Percentiles rank a stretch among this genome's conserved stretches.
phyloP scores from a whole-genome alignment of 2,329 filamentous ascomycete species.

The Bipolaris cookei region DNA sequence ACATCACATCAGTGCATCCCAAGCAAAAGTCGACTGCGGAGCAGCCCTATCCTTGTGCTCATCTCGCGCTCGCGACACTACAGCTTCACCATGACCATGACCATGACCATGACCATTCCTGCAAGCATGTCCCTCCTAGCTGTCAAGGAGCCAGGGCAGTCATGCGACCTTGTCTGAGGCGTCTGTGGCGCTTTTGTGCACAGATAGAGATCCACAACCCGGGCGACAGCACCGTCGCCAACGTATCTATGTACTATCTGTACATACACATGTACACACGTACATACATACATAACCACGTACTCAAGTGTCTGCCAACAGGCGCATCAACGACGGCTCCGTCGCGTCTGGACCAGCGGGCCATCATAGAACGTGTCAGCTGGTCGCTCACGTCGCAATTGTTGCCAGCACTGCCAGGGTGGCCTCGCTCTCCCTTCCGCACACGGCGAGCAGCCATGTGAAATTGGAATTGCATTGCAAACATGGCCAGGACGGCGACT shows the following conservation, averaged over 20 bases:
- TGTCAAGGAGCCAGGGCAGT: slow-evolving; percentile 39
- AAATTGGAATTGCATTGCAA: slow-evolving; percentile 4
- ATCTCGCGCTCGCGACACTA: slow-evolving; percentile 34
- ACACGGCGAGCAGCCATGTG: slow-evolving; percentile 2
- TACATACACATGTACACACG: not conserved
- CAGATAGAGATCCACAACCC: slow-evolving; percentile 32
- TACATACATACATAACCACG: too few species aligned
- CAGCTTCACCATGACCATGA: slow-evolving; percentile 36
- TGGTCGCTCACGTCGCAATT: too few species aligned
- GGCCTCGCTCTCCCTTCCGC: not conserved
- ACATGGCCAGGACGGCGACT: slow-evolving; percentile 12
- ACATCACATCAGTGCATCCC: slow-evolving; percentile 40
- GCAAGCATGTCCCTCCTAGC: slow-evolving; percentile 36
- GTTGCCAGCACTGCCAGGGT: not conserved
- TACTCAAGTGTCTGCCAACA: too few species aligned
- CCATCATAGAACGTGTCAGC: too few species aligned
- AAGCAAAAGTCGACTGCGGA: slow-evolving; percentile 31
- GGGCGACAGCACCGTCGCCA: slow-evolving; percentile 18
- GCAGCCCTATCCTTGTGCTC: slow-evolving; percentile 43
- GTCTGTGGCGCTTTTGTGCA: slow-evolving; percentile 42
- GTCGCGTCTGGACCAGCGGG: too few species aligned
- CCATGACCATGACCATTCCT: slow-evolving; percentile 29
- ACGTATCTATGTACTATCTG: not conserved
- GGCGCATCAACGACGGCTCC: too few species aligned
- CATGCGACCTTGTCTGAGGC: slow-evolving; percentile 40